Conservation (phyloP, 805 yeast genomes). For the Saturnispora diversa region DNA sequence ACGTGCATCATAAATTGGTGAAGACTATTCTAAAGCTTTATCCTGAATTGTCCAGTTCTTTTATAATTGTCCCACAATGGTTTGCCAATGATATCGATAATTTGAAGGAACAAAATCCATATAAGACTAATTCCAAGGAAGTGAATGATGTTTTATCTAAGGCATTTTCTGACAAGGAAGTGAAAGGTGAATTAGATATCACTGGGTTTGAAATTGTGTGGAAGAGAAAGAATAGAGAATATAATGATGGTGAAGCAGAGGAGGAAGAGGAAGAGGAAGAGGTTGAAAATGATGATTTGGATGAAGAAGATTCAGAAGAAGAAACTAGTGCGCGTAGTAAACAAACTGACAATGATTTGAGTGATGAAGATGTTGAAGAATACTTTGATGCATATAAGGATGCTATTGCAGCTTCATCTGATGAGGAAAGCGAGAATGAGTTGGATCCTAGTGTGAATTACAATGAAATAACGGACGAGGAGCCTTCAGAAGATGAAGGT, state of each 20-base stretch:
- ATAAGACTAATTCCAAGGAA: slow-evolving; percentile 33
- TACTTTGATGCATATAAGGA: slow-evolving; percentile 23
- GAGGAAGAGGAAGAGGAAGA: slow-evolving; percentile 4
- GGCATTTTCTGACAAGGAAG: slow-evolving; percentile 37
- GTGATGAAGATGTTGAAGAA: slow-evolving; percentile 17
- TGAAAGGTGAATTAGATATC: slow-evolving; percentile 25
- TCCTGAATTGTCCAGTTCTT: slow-evolving; percentile 8
- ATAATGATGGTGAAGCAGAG: slow-evolving; percentile 18
- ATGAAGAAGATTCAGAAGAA: slow-evolving; percentile 19
- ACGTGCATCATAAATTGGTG: slow-evolving; percentile 19
- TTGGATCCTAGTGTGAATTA: slow-evolving; percentile 37
- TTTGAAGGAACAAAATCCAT: slow-evolving; percentile 29
- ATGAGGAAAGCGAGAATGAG: slow-evolving; percentile 33
- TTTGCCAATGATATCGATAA: slow-evolving; percentile 26
- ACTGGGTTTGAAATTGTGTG: slow-evolving; percentile 10
- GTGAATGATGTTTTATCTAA: slow-evolving; percentile 41
- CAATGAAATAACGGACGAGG: slow-evolving; percentile 61
- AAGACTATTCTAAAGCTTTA: slow-evolving; percentile 14
- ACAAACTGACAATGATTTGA: slow-evolving; percentile 15
- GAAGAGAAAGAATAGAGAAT: slow-evolving; percentile 11
- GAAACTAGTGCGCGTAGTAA: too few species aligned
- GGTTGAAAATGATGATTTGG: slow-evolving; percentile 14
- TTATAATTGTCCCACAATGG: slow-evolving; percentile 29
- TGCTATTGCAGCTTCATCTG: slow-evolving; percentile 37
- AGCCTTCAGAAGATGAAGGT: slow-evolving; percentile 34